Base-by-base conservation (phyloP, 2,329 filamentous ascomycete genomes). In the Sporothrix pallida region DNA sequence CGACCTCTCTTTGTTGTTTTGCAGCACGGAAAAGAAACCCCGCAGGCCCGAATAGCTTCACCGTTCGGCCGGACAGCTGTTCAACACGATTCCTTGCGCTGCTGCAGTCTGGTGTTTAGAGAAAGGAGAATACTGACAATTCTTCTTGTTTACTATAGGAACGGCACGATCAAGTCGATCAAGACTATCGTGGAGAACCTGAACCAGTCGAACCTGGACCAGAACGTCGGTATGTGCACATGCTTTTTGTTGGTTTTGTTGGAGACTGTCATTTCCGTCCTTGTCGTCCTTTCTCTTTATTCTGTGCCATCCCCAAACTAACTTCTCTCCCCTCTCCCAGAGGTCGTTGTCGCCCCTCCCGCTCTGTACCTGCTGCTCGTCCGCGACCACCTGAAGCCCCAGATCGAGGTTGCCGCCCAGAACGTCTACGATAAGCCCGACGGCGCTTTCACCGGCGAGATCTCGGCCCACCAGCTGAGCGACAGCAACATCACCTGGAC, bases 351-450 rank as follows among this genome's bases (percentile, higher is more conserved):
- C 83, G 90, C 96, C 76, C 96, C 96, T 76, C 94, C 96, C 67
- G 85, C 93, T 74, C 88, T 98, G 81, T 98, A 97, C 88, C 93
- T 99, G 79, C 89, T 93, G 81, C 90, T 95, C 77, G 90, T 94
- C 81, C 93, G 93, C 80, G 91, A 96, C 82, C 87, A 91, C 81
- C 89, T 95, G 80, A 90, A 91, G 82, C 81, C 88, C 79, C 90
- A 91, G 77, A 87, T 99, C 82, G 92, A 93, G 81, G 93, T 99
- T 76, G 93, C 95, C 74, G 92, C 96, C 74, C 96, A 99, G 87
- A 99, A 99, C 85, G 94, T 98, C 84, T 98, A 90, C 85, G 93
- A 98, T 88, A 95, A 95, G 89, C 94, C 94, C 83, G 94, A 96
- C 84, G 96, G 96, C 79, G 96, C 96, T 79, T 98, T 93, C 88